phyloP scores from a whole-genome alignment of 2,329 filamentous ascomycete species.

The Stachybotrys chartarum region DNA sequence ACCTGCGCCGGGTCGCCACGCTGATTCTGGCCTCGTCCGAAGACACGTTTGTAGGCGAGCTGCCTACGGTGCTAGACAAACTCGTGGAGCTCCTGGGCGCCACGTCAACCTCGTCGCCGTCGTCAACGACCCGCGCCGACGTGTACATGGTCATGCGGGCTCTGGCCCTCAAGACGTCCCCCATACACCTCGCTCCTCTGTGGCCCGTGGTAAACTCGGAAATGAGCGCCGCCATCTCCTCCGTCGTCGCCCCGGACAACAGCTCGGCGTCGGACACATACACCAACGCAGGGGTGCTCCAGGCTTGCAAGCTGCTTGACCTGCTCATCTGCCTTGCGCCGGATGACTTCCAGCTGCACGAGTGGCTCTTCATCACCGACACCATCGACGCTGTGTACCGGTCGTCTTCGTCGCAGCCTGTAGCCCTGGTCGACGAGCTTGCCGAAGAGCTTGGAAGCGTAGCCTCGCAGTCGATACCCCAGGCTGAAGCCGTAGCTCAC shows the following conservation, averaged over 20 bases:
- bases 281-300: constrained; percentile 68
- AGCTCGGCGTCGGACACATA: constrained; percentile 62
- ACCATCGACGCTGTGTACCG: constrained; percentile 94
- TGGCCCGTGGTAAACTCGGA: constrained; percentile 91
- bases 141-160: constrained; percentile 84
- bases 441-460: constrained; percentile 63
- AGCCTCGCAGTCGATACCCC: constrained; percentile 20
- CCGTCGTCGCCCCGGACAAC: constrained; percentile 61
- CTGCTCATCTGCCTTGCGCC: constrained; percentile 78
- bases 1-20: constrained; percentile 73
- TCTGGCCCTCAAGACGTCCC: constrained; percentile 69
- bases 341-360: constrained; percentile 95
- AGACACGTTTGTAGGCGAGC: constrained; percentile 73
- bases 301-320: constrained; percentile 92
- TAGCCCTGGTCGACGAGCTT: constrained; percentile 78
- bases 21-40: constrained; percentile 69
- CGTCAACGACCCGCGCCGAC: constrained; percentile 80
- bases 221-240: constrained; percentile 71
- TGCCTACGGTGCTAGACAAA: constrained; percentile 70
- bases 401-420: constrained; percentile 57
- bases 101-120: constrained; percentile 83
- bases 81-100: constrained; percentile 79
- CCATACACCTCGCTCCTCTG: constrained; percentile 72
- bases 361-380: constrained; percentile 96
- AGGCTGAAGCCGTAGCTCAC: constrained; percentile 29